Evolutionary conservation across 805 yeast genomes (phyloP), one percentile per base, ranked within the genome.

Genomic region (Cyberlindnera euphorbiae): DNA sequence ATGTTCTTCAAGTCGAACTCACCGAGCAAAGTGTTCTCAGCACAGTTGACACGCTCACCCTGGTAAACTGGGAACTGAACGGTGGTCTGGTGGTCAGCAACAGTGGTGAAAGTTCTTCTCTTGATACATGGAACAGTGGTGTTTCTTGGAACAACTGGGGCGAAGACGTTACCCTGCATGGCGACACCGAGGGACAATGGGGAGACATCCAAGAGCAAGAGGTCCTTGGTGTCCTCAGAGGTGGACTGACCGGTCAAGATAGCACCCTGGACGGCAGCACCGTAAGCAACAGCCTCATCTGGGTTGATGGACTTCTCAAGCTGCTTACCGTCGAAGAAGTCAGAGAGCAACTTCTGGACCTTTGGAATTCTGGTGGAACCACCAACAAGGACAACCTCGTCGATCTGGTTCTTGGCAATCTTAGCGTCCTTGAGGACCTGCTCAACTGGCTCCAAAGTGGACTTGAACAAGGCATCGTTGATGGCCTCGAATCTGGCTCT

Each of bases 181-280:
- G 95, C 97, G 69, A 90, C 95, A 86, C 98, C 98, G 64, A 90
- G 79, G 53, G 97, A 89, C 66, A 90, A 82, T 67, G 98, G 98
- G 63, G 89, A 89, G 59, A 90, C 97, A 75, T 89, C 97, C 71
- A 89, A 81, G 65, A 89, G 79, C 59, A 90, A 81, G 66, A 89
- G 79, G 73, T 87, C 96, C 73, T 89, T 87, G 67, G 96, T 88
- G 69, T 87, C 95, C 48, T 82, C 93, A 53, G 84, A 79, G 50
- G 87, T 81, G 46, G 86, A 77, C 69, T 75, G 88, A 74, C 96
- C 96, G 55, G 96, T 84, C 70, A 89, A 78, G 73, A 90, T 86
- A 64, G 97, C 97, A 75, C 96, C 97, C 77, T 89, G 97, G 59
- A 89, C 97, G 61, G 97, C 97, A 61, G 97, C 97, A 82, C 97